These are phyloP conservation scores for Pythium folliculosum DNA, from an alignment of 352 stramenopile genomes.

Conservation along the genomic window DNA sequence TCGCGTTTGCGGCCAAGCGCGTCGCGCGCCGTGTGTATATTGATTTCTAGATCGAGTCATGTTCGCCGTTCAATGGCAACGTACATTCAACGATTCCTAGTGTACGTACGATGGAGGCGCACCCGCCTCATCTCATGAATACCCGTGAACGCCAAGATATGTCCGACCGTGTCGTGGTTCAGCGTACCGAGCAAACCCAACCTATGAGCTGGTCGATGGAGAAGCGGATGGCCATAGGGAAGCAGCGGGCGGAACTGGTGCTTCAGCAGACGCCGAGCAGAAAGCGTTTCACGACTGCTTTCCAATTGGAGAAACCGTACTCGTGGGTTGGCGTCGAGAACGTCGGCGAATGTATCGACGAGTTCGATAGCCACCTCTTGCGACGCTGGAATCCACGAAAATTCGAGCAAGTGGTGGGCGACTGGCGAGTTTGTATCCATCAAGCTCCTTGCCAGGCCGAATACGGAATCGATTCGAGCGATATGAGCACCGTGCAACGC, in stretches of 20 bases:
- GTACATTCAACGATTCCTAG: not conserved
- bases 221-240: not conserved
- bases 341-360: not conserved
- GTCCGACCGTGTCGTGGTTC: not conserved
- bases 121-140: not conserved
- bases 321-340: not conserved
- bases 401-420: not conserved
- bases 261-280: not conserved
- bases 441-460: not conserved
- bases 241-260: conserved; percentile 1
- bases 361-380: not conserved
- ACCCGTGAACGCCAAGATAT: not conserved
- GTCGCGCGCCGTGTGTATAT: conserved; percentile 15
- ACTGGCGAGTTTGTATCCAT: not conserved
- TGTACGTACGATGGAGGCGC: not conserved
- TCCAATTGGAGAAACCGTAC: not conserved
- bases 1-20: conserved; percentile 15
- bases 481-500: not conserved
- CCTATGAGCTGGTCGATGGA: not conserved
- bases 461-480: not conserved
- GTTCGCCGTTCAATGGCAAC: not conserved
- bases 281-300: not conserved
- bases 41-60: conserved; percentile 15
- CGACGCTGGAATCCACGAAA: not conserved
- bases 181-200: not conserved